A percentile compares a stretch with the other conserved stretches of the same genome.
These are phyloP conservation scores for Maudiozyma turicensis DNA, from an alignment of 805 yeast species.

Conservation along the genomic window DNA sequence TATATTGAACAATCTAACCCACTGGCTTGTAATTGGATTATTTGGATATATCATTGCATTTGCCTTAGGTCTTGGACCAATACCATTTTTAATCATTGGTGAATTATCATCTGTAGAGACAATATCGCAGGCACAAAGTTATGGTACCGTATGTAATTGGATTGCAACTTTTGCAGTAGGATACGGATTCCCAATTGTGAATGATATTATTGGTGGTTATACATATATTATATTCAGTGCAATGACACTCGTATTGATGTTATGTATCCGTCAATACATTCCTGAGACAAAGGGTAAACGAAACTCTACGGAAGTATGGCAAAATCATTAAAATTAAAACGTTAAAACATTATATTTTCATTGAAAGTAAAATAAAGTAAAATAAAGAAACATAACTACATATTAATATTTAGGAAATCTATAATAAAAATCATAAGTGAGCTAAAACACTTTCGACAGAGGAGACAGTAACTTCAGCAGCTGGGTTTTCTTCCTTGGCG, in stretches of 20 bases:
- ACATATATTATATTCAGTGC: slow-evolving; percentile 66
- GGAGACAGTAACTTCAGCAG: slow-evolving; percentile 30
- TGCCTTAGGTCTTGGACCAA: slow-evolving; percentile 92
- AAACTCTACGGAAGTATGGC: slow-evolving; percentile 17
- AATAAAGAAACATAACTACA: neutral
- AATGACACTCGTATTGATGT: slow-evolving; percentile 41
- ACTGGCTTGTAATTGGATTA: slow-evolving; percentile 51
- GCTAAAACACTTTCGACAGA: slow-evolving; percentile 28
- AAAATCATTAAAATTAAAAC: neutral
- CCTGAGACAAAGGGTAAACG: slow-evolving; percentile 18
- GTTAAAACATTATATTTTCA: neutral
- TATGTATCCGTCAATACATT: slow-evolving; percentile 28
- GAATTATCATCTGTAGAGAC: slow-evolving; percentile 74
- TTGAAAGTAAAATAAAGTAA: neutral
- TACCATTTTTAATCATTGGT: slow-evolving; percentile 80
- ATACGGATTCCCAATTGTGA: slow-evolving; percentile 65
- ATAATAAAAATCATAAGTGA: slow-evolving; percentile 14
- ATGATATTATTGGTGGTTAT: slow-evolving; percentile 59
- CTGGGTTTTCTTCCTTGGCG: slow-evolving; percentile 30
- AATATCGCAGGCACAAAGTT: slow-evolving; percentile 80
- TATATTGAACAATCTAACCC: slow-evolving; percentile 39
- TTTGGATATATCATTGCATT: slow-evolving; percentile 71
- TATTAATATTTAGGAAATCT: neutral
- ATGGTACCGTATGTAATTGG: slow-evolving; percentile 91
- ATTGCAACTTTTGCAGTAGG: slow-evolving; percentile 78